Percentiles rank a stretch among this genome's conserved stretches.
phyloP scores from a whole-genome alignment of 2,329 filamentous ascomycete species.

The Apiospora phragmitis region DNA sequence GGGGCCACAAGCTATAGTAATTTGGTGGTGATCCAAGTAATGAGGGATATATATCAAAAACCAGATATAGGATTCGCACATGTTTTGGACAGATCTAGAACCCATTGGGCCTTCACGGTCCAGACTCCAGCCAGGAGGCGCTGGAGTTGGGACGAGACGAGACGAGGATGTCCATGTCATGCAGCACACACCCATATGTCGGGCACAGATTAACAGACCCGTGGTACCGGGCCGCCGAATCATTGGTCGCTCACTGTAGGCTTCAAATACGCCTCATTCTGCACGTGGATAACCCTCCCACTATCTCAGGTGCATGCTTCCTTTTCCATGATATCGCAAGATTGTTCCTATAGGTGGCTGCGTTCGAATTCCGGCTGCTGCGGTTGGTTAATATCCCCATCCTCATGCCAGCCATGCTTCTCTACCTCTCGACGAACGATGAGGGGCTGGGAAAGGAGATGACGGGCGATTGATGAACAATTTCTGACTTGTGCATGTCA shows the following conservation, averaged over 20 bases:
- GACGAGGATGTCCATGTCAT: background rate
- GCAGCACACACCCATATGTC: background rate
- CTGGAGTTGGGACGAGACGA: background rate
- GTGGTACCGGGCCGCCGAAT: background rate
- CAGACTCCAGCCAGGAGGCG: background rate
- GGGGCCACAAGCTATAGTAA: background rate
- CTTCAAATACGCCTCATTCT: background rate
- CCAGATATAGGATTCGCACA: background rate
- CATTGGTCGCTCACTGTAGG: background rate
- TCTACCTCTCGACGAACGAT: background rate
- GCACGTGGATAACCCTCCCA: background rate
- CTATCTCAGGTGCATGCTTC: background rate
- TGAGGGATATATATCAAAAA: background rate
- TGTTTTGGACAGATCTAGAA: background rate
- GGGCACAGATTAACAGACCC: background rate
- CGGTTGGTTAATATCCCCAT: background rate
- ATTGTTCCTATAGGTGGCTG: background rate
- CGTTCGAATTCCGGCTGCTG: background rate
- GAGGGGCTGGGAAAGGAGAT: background rate
- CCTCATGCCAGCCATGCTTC: background rate
- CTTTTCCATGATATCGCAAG: background rate
- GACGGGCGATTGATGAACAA: background rate
- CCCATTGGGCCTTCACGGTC: background rate
- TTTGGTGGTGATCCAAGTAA: background rate
- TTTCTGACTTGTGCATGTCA: background rate